Evolutionary conservation across 768 basidiomycete genomes (phyloP).

Genomic region (Lentinula edodes): DNA sequence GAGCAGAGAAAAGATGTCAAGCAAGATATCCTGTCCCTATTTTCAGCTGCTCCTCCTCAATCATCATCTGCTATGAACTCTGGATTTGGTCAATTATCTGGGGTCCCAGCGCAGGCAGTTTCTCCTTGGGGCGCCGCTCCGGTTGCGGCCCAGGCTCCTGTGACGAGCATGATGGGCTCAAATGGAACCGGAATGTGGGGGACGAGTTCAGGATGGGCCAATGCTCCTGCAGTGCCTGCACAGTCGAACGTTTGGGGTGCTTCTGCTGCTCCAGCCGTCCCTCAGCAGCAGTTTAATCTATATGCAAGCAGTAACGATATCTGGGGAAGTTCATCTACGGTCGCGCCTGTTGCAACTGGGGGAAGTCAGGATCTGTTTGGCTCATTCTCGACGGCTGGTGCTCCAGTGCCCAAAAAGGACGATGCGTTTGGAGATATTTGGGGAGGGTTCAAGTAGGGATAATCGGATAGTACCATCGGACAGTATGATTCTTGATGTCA

Average conservation of each 20-base stretch:
- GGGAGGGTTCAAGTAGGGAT: constrained; percentile 67
- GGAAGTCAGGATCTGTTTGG: constrained; percentile 29
- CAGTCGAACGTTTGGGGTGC: constrained; percentile 37
- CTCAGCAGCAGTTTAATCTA: constrained; percentile 23
- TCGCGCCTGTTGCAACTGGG: constrained; percentile 16
- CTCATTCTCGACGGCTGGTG: constrained; percentile 19
- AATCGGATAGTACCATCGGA: too few species aligned
- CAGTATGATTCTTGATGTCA: neutral
- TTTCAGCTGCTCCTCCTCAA: constrained; percentile 43
- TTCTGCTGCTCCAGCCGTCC: constrained; percentile 16
- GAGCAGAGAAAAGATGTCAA: constrained; percentile 67
- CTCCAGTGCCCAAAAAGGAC: constrained; percentile 54
- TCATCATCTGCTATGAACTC: constrained; percentile 18
- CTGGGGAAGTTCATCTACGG: constrained; percentile 42
- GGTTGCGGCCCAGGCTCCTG: constrained; percentile 18
- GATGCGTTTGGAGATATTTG: constrained; percentile 81
- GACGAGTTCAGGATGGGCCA: constrained; percentile 57
- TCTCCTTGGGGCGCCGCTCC: constrained; percentile 24
- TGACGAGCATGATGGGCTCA: constrained; percentile 50
- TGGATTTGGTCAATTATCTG: constrained; percentile 32
- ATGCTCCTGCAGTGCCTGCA: constrained; percentile 21
- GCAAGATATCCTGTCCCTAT: constrained; percentile 81
- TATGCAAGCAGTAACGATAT: constrained; percentile 49
- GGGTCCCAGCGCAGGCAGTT: constrained; percentile 16
- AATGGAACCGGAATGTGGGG: constrained; percentile 62